These are phyloP conservation scores for Arachis hypogaea DNA, from an alignment of 306 rosid species.

Conservation along the genomic window DNA sequence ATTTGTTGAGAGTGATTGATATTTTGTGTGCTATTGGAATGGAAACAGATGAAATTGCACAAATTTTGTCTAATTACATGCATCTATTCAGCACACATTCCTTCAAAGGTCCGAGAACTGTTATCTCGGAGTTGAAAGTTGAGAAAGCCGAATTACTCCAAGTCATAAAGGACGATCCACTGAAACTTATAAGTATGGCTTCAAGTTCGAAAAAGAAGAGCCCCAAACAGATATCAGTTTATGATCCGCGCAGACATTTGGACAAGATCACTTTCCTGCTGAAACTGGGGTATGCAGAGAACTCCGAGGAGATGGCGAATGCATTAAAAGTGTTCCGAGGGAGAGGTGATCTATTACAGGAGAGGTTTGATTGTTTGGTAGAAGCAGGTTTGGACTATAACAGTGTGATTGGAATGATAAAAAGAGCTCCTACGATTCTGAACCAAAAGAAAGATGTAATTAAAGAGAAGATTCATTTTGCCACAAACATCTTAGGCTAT, in stretches of 20 bases:
- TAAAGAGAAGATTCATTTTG: constrained; percentile 65
- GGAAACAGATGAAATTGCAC: constrained; percentile 57
- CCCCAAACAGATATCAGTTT: constrained; percentile 25
- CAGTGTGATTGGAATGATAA: constrained; percentile 51
- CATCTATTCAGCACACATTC: constrained; percentile 48
- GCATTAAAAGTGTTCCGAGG: constrained; percentile 69
- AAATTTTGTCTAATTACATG: constrained; percentile 50
- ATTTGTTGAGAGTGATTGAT: constrained; percentile 54
- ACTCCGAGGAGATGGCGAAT: constrained; percentile 80
- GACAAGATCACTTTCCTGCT: constrained; percentile 69
- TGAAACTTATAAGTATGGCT: constrained; percentile 54
- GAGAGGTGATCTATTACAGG: constrained; percentile 80
- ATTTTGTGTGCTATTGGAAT: constrained; percentile 62
- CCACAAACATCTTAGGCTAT: constrained; percentile 55
- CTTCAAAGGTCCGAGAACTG: constrained; percentile 62
- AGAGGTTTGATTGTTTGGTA: constrained; percentile 82
- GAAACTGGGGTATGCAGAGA: constrained; percentile 69
- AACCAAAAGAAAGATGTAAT: constrained; percentile 55
- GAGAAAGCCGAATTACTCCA: constrained; percentile 50
- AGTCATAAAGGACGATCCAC: constrained; percentile 64
- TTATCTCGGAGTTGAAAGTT: constrained; percentile 60
- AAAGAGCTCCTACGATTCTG: constrained; percentile 65
- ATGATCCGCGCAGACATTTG: constrained; percentile 43
- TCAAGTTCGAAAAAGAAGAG: constrained; percentile 46
- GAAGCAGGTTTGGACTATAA: constrained; percentile 78